Conservation (phyloP, 1,284 basidiomycete species). For the Erythrobasidium hasegawianum region DNA sequence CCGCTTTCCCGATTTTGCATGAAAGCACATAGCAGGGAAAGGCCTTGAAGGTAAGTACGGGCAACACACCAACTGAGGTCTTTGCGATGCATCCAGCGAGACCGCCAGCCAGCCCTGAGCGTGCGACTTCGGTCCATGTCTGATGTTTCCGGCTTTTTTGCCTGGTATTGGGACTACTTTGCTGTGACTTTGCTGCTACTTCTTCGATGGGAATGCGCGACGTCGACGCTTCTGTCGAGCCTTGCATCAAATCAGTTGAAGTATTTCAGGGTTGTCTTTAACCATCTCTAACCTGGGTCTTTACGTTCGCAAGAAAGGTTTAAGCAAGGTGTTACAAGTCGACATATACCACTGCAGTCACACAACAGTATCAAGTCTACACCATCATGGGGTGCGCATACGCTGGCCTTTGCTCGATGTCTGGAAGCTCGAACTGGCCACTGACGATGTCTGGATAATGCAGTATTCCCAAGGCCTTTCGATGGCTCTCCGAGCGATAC, state of each 20-base stretch:
- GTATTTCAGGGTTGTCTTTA: too few species aligned
- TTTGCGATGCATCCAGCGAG: slow-evolving; percentile 55
- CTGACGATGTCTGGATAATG: not conserved
- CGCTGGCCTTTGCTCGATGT: not conserved
- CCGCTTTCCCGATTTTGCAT: too few species aligned
- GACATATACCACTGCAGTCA: too few species aligned
- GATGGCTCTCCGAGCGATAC: slow-evolving; percentile 77
- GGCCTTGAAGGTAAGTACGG: not conserved
- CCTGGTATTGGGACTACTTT: not conserved
- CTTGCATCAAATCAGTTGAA: slow-evolving; percentile 26
- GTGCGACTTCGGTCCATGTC: slow-evolving; percentile 32
- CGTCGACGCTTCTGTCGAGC: slow-evolving; percentile 1
- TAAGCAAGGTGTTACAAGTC: too few species aligned
- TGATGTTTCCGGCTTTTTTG: slow-evolving; percentile 5
- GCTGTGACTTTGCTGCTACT: not conserved
- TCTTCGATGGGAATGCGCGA: slow-evolving; percentile 9
- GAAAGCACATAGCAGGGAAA: too few species aligned
- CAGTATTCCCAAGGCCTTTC: slow-evolving; percentile 55
- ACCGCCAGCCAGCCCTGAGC: slow-evolving; percentile 42
- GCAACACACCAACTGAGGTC: slow-evolving; percentile 67
- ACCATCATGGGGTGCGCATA: slow-evolving; percentile 26
- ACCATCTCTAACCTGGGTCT: too few species aligned
- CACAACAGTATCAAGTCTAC: too few species aligned
- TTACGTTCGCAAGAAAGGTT: too few species aligned
- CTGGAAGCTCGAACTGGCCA: too few species aligned